Base-by-base conservation (phyloP, 1,284 basidiomycete genomes). In the Puccinia polysora region DNA sequence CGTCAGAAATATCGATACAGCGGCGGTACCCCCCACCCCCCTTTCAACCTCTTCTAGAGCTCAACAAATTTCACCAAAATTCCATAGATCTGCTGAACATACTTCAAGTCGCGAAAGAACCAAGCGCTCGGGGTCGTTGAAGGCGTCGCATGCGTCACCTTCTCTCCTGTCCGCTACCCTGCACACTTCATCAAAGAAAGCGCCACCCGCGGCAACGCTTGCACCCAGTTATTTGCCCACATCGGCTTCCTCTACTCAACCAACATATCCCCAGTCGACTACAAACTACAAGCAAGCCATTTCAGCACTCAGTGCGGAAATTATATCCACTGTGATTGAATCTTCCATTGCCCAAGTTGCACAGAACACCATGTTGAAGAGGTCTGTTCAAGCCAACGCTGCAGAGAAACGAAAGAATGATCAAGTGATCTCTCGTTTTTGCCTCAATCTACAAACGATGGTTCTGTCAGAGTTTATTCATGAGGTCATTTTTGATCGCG, bases 281-380 rank as follows among this genome's bases (percentile, higher is more conserved):
- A 18, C 52, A 3, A 65, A 65, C 52, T 49, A 65, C 25, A 30
- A 65, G 4, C 28, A 34, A 32, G 63, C 50, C n/a, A 52, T 65
- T 7, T 45, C 63, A 32, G 45, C 4, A 23, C 45, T 65, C 23
- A 32, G 47, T 4, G 63, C 30, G 23, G 68, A 70, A 40, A 18
- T 70, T 15, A 5, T 70, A 30, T 62, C 32, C 7, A 53, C 43
- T 53, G 23, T 70, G 23, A 36, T 62, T 20, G 68, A 40, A 53
- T 59, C 68, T 34, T 60, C 58, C 10, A 52, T 59, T 38, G 18
- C 68, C 12, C 45, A 53, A n/a, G 56, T 70, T 32, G 68, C 68
- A 15, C 58, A 62, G 38, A 47, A 62, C 25, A 59, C 68, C 8
- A 18, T 70, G 7, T n/a, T 58, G 36, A 62, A 70, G 15, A 62